Base-by-base conservation (phyloP, 139 green algal species). In the Pleodorina starrii region DNA sequence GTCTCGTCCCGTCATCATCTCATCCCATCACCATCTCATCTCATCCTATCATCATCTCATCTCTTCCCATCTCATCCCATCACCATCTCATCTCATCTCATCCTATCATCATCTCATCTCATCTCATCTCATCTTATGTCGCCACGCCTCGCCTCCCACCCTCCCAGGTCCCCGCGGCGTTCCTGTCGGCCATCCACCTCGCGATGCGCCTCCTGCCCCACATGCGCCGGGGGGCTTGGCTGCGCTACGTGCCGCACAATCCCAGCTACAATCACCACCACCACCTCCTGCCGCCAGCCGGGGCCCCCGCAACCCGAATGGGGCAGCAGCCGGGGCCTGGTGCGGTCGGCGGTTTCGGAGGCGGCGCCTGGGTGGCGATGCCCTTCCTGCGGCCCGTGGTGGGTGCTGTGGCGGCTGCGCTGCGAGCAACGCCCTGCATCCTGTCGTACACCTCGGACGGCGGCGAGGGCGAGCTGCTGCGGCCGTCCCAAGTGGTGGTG, bases 371-470 rank as follows among this genome's bases (percentile, higher is more conserved):
- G 6, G 46, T 59, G 32, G 46, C 68, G 10, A 50, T 80, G 83
- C 83, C 83, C 12, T 88, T 88, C 68, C 35, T 88, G 25, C 46
- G 83, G 35, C 66, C 83, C 16, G 66, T 88, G 32, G 66, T 71
- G 83, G 44, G 21, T 9, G 66, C 66, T 3, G 23, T 80, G 32
- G 66, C 66, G 43, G 83, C 83, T 19, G 66, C 44, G 35, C 66
- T 88, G 83, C 83, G 83, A 1, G 46, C 83, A 1, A 17, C 83
- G 42, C n/a, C 83, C 0, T 88, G 83, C 66, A 44, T 80, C 35
- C 19, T 63, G 80, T 40, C 80, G 42, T 51, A 54, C 36, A 2
- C 12, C 12, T 27, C 57, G 35, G 78, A 21, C 25, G 36, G n/a
- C 27, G 42, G 51, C 57, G 40, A 43, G 60, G 60, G 44, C 57